A percentile compares a stretch with the other conserved stretches of the same genome.
Evolutionary conservation across 345 rosid genomes (phyloP).

Genomic region (Populus simonii): DNA sequence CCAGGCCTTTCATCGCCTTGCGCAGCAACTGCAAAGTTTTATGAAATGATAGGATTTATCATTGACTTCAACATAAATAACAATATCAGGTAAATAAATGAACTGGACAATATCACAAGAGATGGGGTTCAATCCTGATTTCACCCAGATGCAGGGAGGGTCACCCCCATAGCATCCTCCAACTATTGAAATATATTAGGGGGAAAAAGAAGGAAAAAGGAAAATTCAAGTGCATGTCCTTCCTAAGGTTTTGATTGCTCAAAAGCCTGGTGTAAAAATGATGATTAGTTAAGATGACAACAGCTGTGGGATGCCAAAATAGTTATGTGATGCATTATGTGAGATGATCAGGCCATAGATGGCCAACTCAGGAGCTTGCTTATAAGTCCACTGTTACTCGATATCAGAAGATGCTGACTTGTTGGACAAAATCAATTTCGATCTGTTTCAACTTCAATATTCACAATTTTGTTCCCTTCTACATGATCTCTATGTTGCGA

Average conservation of each 20-base stretch:
- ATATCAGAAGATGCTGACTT: neutral
- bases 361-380: neutral
- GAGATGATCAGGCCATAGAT: neutral
- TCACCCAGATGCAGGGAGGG: neutral
- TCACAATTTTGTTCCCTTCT: neutral
- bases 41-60: neutral
- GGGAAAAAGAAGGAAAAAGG: neutral
- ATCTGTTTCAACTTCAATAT: neutral
- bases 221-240: neutral
- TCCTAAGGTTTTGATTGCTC: neutral
- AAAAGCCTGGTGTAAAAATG: neutral
- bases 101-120: neutral
- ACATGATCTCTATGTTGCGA: neutral
- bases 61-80: neutral
- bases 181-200: neutral
- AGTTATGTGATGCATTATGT: neutral
- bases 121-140: neutral
- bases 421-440: neutral
- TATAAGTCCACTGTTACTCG: neutral
- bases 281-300: neutral
- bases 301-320: neutral
- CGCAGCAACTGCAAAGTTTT: constrained; percentile 37
- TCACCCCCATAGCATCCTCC: neutral
- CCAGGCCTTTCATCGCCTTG: constrained; percentile 66
- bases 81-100: neutral